Evolutionary conservation across 441 rosid species (phyloP).

Genomic region (Brassica hybrid): DNA sequence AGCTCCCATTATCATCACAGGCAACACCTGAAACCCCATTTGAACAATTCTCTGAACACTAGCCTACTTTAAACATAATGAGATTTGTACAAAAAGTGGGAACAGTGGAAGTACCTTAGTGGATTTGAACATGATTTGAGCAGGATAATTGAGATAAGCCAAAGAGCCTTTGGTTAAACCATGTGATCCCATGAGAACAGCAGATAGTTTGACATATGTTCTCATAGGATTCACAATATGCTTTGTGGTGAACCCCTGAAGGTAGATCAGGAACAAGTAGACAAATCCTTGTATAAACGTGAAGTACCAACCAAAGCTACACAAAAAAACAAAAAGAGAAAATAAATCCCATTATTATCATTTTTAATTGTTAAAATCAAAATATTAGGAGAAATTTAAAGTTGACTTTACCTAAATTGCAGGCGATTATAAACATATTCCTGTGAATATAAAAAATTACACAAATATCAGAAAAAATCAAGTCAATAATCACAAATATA

Average conservation of each 20-base stretch:
- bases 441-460: conserved; percentile 44
- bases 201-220: conserved; percentile 90
- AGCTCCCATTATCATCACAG: conserved; percentile 94
- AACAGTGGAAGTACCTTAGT: conserved; percentile 60
- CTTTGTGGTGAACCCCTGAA: conserved; percentile 83
- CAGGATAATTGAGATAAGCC: conserved; percentile 94
- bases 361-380: neutral
- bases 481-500: conserved; percentile 21
- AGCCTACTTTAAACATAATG: neutral
- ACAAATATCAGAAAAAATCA: conserved; percentile 5
- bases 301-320: conserved; percentile 96
- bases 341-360: neutral
- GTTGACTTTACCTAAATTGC: conserved; percentile 65
- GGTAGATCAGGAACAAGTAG: conserved; percentile 70
- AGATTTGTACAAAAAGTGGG: neutral
- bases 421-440: conserved; percentile 94
- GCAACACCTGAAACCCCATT: conserved; percentile 64
- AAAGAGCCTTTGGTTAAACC: conserved; percentile 92
- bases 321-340: conserved; percentile 10
- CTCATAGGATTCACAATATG: conserved; percentile 93
- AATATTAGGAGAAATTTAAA: neutral
- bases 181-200: conserved; percentile 93
- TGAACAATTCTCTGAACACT: neutral
- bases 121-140: conserved; percentile 95
- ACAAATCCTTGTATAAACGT: conserved; percentile 90